Evolutionary conservation across 345 rosid species (phyloP).

Genomic region (Xanthoceras sorbifolium): DNA sequence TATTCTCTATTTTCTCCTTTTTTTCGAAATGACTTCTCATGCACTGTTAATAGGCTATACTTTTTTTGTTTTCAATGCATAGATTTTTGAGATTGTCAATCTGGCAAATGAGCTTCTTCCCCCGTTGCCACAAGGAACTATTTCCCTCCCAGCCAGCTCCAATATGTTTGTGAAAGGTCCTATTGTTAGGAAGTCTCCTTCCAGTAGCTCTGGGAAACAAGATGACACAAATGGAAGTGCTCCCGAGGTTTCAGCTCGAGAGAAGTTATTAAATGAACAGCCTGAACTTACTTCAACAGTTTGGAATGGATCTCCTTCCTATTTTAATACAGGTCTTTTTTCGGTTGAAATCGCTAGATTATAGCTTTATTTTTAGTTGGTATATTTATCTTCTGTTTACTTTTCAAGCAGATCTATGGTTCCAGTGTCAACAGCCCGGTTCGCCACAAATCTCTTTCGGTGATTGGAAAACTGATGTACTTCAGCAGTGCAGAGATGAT

Average conservation of each 20-base stretch:
- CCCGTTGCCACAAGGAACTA: slow-evolving; percentile 88
- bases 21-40: background rate
- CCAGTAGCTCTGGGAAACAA: slow-evolving; percentile 66
- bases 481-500: slow-evolving; percentile 92
- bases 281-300: slow-evolving; percentile 94
- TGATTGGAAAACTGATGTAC: slow-evolving; percentile 93
- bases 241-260: slow-evolving; percentile 71
- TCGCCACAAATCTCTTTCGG: slow-evolving; percentile 96
- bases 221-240: slow-evolving; percentile 60
- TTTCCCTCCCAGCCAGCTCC: slow-evolving; percentile 79
- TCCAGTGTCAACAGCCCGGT: slow-evolving; percentile 92
- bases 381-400: slow-evolving; percentile 23
- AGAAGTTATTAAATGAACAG: slow-evolving; percentile 79
- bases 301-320: slow-evolving; percentile 97
- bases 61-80: background rate
- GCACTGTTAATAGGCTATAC: background rate
- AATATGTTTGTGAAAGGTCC: slow-evolving; percentile 76
- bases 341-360: background rate
- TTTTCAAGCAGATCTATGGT: slow-evolving; percentile 81
- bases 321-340: slow-evolving; percentile 83
- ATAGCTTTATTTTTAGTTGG: slow-evolving; percentile 1
- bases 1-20: background rate
- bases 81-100: slow-evolving; percentile 99
- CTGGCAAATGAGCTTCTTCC: slow-evolving; percentile 99
- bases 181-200: slow-evolving; percentile 58